Conservation (phyloP, 495 filamentous ascomycete species). For the Neurospora pannonica region DNA sequence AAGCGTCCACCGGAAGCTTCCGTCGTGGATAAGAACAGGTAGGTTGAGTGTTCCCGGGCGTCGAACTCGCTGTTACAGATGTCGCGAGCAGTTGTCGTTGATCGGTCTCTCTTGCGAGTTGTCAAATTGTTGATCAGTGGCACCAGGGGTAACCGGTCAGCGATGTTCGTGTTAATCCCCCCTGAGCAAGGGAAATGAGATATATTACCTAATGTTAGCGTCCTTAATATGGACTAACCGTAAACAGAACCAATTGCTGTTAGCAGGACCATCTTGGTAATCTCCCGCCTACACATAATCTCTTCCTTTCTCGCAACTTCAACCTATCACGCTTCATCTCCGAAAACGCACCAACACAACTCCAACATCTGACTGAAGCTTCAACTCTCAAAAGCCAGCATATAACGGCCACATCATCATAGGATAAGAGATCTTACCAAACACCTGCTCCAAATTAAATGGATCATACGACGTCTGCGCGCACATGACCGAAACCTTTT, state of each 20-base stretch:
- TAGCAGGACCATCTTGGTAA: background rate
- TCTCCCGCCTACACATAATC: background rate
- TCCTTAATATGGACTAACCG: too few species aligned
- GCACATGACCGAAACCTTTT: background rate
- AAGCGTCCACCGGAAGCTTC: background rate
- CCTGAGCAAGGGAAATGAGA: background rate
- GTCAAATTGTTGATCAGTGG: background rate
- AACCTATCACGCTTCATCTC: background rate
- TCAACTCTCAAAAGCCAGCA: background rate
- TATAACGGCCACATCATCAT: background rate
- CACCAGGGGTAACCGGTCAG: background rate
- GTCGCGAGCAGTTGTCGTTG: background rate
- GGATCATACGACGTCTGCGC: background rate
- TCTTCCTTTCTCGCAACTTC: background rate
- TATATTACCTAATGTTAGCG: background rate
- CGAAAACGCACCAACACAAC: background rate
- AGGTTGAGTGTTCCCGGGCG: background rate
- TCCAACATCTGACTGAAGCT: background rate
- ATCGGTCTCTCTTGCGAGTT: background rate
- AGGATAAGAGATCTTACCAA: background rate
- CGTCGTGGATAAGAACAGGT: background rate
- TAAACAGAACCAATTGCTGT: background rate
- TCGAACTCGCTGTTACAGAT: background rate
- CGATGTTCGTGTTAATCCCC: background rate
- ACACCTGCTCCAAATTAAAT: background rate